Base-by-base conservation (phyloP, 2,329 filamentous ascomycete genomes). In the Fusarium armeniacum region DNA sequence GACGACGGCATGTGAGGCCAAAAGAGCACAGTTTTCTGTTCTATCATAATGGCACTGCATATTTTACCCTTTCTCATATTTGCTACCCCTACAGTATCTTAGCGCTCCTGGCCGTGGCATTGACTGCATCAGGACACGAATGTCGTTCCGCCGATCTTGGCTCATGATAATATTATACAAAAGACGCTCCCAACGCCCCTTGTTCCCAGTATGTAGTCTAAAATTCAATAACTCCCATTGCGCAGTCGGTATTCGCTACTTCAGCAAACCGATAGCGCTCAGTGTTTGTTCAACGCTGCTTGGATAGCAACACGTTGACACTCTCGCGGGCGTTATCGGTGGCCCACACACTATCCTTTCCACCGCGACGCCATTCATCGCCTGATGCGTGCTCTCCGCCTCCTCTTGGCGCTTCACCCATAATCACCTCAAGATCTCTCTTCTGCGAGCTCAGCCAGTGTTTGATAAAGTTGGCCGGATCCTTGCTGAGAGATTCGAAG, bases 391-490 rank as follows among this genome's bases (percentile, higher is more conserved):
- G 81, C 68, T 89, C 86, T 46, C 85, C 83, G 36, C 86, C 83
- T 81, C 92, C 83, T 57, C 90, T 86, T 53, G 89, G 87, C 3
- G 90, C 89, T 80, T 98, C 94, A 61, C 94, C 95, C 67, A 96
- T 86, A 49, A 98, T 91, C 9, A 96, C 89, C 76, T 97, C 94
- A 36, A 98, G 84, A 78, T 98, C 95, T 50, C 94, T 87, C 81
- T 94, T 94, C 83, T 99, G 96, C 18, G 91, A 95, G 75, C 90
- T 93, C 54, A 97, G 85, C 96, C 96, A 99, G 76, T 92, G 89
- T 69, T 88, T 90, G 64, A 98, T 86, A 75, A 98, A 98, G 15
- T 87, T 89, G 18, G 92, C 91, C 0, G 96, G 96, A 73, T 98
- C 94, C 69, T 91, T 88, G 62, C 90, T 88, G 69, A 98, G 84